A percentile compares a stretch with the other conserved stretches of the same genome.
phyloP scores from a whole-genome alignment of 805 yeast genomes.

The Saccharomycopsis sp. region DNA sequence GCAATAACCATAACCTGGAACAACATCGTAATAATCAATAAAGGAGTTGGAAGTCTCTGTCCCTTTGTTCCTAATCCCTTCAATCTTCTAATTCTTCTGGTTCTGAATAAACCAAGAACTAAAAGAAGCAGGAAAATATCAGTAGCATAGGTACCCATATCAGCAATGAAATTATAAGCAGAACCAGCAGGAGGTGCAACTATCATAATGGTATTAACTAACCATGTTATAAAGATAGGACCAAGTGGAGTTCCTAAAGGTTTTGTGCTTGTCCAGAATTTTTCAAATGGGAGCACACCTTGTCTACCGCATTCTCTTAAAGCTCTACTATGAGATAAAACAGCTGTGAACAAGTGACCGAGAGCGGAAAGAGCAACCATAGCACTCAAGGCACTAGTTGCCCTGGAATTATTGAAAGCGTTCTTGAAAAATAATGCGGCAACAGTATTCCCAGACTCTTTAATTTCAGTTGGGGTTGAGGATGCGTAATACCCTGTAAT shows the following conservation, averaged over 20 bases:
- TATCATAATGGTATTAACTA: conserved; percentile 39
- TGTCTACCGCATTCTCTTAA: conserved; percentile 46
- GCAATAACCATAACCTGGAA: conserved; percentile 35
- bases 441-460: conserved; percentile 29
- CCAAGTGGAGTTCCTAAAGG: conserved; percentile 41
- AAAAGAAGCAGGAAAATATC: conserved; percentile 39
- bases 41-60: conserved; percentile 31
- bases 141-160: conserved; percentile 42
- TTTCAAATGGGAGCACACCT: conserved; percentile 41
- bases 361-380: conserved; percentile 44
- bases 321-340: conserved; percentile 44
- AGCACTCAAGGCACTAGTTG: conserved; percentile 41
- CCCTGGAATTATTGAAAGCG: conserved; percentile 31
- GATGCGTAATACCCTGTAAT: conserved; percentile 34
- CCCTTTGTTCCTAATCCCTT: conserved; percentile 32
- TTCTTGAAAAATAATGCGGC: conserved; percentile 30
- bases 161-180: conserved; percentile 41
- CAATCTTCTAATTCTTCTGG: conserved; percentile 32
- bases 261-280: conserved; percentile 37
- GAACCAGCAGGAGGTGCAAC: conserved; percentile 43
- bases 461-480: conserved; percentile 26
- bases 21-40: conserved; percentile 30
- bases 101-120: conserved; percentile 34
- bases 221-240: conserved; percentile 41
- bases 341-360: conserved; percentile 43